phyloP scores from a whole-genome alignment of 139 green algal genomes.

The Micromonas pusilla region DNA sequence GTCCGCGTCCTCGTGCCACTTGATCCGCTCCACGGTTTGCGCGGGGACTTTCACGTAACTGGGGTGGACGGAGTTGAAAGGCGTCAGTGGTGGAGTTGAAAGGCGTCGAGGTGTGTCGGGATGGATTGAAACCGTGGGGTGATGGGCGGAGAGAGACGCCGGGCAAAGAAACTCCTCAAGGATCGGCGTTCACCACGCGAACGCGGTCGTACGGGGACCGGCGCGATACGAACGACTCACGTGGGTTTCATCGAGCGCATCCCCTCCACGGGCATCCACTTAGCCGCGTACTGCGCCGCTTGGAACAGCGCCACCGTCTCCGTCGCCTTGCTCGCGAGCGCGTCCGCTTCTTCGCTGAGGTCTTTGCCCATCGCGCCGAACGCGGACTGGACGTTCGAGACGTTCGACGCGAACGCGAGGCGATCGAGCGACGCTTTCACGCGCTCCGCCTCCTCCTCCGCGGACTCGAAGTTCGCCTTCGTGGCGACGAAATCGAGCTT shows the following conservation, averaged over 20 bases:
- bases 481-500: not conserved
- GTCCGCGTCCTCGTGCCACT: slow-evolving; percentile 20
- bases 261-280: slow-evolving; percentile 11
- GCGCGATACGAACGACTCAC: too few relatives aligned
- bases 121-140: too few relatives aligned
- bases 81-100: too few relatives aligned
- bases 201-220: too few relatives aligned
- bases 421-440: slow-evolving; percentile 22
- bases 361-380: not conserved
- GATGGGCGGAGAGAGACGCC: too few relatives aligned
- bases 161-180: too few relatives aligned
- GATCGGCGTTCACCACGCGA: too few relatives aligned
- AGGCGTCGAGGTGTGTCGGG: too few relatives aligned
- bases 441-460: not conserved
- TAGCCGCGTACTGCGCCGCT: slow-evolving; percentile 20
- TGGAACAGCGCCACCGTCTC: slow-evolving; percentile 19
- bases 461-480: not conserved
- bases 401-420: slow-evolving; percentile 7
- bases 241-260: slow-evolving; percentile 15
- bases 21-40: slow-evolving; percentile 18
- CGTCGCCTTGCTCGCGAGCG: not conserved
- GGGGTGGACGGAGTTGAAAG: too few relatives aligned
- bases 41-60: slow-evolving; percentile 30
- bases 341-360: not conserved
- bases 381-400: slow-evolving; percentile 3